phyloP scores from a whole-genome alignment of 163 green algal species.

The Chlamydomonas reinhardtii region DNA sequence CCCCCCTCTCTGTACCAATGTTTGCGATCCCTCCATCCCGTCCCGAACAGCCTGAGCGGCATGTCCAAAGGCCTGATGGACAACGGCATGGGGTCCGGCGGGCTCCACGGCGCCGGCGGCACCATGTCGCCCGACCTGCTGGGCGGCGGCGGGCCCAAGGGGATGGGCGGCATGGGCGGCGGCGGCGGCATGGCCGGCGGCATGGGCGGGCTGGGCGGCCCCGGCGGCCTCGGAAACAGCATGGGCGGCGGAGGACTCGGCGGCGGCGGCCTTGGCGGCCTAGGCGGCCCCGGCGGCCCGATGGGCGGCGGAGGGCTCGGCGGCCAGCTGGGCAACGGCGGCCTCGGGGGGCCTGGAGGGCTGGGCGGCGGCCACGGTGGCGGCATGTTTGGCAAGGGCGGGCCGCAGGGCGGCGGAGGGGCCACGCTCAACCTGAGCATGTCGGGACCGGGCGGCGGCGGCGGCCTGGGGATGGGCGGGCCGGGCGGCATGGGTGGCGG shows the following conservation, averaged over 20 bases:
- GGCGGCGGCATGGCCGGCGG: background rate
- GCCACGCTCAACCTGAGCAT: slow-evolving; percentile 45
- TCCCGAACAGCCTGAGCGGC: background rate
- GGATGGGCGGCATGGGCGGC: background rate
- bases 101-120: background rate
- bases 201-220: background rate
- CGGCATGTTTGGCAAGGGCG: slow-evolving; percentile 11
- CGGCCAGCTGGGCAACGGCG: background rate
- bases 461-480: slow-evolving; percentile 6
- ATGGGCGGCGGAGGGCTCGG: slow-evolving; percentile 1
- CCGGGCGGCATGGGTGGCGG: background rate
- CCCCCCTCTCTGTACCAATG: no score
- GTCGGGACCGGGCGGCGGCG: slow-evolving; percentile 17
- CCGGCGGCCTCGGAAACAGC: no score
- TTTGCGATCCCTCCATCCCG: no score
- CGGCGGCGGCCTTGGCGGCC: background rate
- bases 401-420: background rate
- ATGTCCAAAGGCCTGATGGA: slow-evolving; percentile 28
- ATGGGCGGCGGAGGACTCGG: no score
- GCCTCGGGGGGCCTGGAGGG: background rate
- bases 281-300: background rate
- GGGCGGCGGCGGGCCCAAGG: background rate
- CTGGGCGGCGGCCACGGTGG: background rate
- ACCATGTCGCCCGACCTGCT: slow-evolving; percentile 34
- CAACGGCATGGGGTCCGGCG: slow-evolving; percentile 13